Base-by-base conservation (phyloP, 495 filamentous ascomycete species). In the Bryoglossum gracile region DNA sequence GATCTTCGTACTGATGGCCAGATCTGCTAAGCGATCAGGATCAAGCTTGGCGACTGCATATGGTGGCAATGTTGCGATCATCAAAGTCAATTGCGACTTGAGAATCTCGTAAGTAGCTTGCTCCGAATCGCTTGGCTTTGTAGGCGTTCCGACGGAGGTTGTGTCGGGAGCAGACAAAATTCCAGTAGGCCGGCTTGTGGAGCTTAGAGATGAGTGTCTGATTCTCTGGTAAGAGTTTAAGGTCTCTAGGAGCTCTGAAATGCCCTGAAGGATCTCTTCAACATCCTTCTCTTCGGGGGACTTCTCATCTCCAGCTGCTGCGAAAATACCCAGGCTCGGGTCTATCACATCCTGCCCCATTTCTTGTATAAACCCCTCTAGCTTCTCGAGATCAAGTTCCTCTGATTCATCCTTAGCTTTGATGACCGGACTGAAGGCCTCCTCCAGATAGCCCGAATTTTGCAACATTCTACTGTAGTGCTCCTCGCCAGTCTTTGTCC, bases 221-320 rank as follows among this genome's bases (percentile, higher is more conserved):
- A 88, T 87, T 35, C 81, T 82, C 63, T 95, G 90, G 59, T 89
- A 86, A 0, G 90, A 96, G 48, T 84, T 77, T 16, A 96, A 70
- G 1, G 87, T 90, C 56, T 94, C 82, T 19, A 96, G 74, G 46
- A 94, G 62, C 40, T 94, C 85, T 6, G 87, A 89, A 18, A 96
- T 79, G 24, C 90, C 86, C 17, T 76, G 64, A 17, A 95, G 72
- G 24, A 91, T 57, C n/a, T 88, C 83, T 22, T 91, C 82, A 5
- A 77, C 68, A 30, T 85, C 80, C 57, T 81, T 80, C 23, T 81
- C 73, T n/a, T 70, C 64, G 2, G 68, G 64, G 2, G 68, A 63
- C 48, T 72, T 77, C 48, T 70, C 67, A 33, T 72, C 68, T 52
- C 67, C 67, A 14, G 78, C 62, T 14, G 78, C 62, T 19, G 77